phyloP scores from a whole-genome alignment of 768 basidiomycete genomes.

The Auriscalpium microsporum region DNA sequence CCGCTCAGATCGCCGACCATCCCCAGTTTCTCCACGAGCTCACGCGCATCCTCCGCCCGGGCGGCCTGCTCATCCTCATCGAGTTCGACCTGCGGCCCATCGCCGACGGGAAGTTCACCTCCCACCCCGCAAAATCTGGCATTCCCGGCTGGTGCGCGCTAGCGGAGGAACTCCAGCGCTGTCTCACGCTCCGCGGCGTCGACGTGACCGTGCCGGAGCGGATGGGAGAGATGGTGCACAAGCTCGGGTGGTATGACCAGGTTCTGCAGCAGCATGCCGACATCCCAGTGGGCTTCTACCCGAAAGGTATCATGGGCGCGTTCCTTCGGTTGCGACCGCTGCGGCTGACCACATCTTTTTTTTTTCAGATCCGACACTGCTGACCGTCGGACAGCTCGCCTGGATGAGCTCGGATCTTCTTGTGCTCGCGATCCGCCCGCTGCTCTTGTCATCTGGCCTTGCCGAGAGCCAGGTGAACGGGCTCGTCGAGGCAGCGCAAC shows the following conservation, averaged over 20 bases:
- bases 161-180: conserved; percentile 54
- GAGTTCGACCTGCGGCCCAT: conserved; percentile 51
- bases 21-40: conserved; percentile 52
- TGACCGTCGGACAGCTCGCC: conserved; percentile 61
- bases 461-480: conserved; percentile 45
- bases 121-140: conserved; percentile 22
- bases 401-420: conserved; percentile 69
- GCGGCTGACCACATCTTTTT: conserved; percentile 4
- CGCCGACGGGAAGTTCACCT: conserved; percentile 35
- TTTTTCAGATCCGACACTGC: conserved; percentile 41
- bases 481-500: conserved; percentile 54
- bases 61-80: conserved; percentile 59
- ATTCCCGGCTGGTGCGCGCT: conserved; percentile 54
- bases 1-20: conserved; percentile 49
- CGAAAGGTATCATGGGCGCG: conserved; percentile 31
- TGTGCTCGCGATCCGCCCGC: conserved; percentile 52
- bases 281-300: conserved; percentile 65
- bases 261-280: conserved; percentile 47
- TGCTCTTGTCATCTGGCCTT: conserved; percentile 46
- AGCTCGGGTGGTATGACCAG: conserved; percentile 45
- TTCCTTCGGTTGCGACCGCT: neutral
- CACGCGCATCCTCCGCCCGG: conserved; percentile 58
- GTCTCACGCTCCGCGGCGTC: conserved; percentile 41
- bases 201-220: conserved; percentile 51
- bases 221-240: conserved; percentile 41